phyloP scores from a whole-genome alignment of 2,329 filamentous ascomycete genomes.

The Xylaria sp. region DNA sequence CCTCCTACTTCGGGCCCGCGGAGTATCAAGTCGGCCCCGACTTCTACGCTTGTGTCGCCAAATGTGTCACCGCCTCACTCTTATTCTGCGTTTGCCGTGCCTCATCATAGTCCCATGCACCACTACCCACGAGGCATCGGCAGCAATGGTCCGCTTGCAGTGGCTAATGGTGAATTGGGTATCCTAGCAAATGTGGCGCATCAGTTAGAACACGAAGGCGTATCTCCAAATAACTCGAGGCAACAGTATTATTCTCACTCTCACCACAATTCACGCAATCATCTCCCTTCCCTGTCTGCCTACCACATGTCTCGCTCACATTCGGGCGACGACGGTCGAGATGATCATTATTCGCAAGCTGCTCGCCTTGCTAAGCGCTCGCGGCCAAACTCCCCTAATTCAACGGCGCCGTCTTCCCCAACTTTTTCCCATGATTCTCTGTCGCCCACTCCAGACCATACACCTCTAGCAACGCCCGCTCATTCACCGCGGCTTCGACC shows the following conservation, averaged over 20 bases:
- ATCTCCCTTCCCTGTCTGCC: constrained; percentile 80
- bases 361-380: constrained; percentile 86
- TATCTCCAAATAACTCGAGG: constrained; percentile 57
- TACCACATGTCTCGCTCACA: constrained; percentile 95
- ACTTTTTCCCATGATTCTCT: constrained; percentile 96
- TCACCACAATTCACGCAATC: constrained; percentile 64
- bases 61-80: constrained; percentile 96
- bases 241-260: constrained; percentile 66
- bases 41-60: constrained; percentile 87
- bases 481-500: constrained; percentile 93
- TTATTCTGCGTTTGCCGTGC: constrained; percentile 75
- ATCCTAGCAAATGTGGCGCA: constrained; percentile 70
- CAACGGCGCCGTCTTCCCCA: constrained; percentile 93
- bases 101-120: constrained; percentile 58
- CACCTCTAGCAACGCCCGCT: constrained; percentile 95
- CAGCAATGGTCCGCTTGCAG: constrained; percentile 55
- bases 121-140: constrained; percentile 60
- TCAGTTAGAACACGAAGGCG: constrained; percentile 70
- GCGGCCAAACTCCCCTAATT: constrained; percentile 91
- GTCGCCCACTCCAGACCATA: constrained; percentile 96
- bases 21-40: constrained; percentile 87
- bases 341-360: constrained; percentile 78
- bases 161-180: constrained; percentile 63
- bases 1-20: constrained; percentile 75
- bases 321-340: constrained; percentile 79